Conservation (phyloP, 768 basidiomycete genomes). For the Collybiopsis confluens region DNA sequence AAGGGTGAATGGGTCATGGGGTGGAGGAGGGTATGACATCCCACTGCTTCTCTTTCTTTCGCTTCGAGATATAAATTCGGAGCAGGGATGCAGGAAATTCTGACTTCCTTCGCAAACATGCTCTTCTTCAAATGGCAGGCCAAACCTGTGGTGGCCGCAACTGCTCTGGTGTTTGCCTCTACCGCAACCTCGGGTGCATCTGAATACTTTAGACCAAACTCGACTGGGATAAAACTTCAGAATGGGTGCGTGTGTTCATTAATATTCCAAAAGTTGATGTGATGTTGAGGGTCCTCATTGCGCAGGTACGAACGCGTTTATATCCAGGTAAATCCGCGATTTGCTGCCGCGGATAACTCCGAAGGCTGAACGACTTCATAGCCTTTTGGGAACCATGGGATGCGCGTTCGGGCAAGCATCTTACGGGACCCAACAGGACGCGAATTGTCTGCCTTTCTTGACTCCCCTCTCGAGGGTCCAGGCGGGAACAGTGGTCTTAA, state of each 20-base stretch:
- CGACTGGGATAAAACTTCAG: conserved; percentile 29
- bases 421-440: conserved; percentile 29
- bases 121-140: conserved; percentile 6
- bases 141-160: neutral
- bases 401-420: conserved; percentile 31
- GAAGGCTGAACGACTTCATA: conserved; percentile 8
- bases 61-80: neutral
- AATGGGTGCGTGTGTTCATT: conserved; percentile 11
- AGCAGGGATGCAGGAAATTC: conserved; percentile 1
- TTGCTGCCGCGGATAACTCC: neutral
- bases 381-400: conserved; percentile 33
- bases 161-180: neutral
- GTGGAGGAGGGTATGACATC: too few relatives aligned
- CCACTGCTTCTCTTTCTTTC: neutral
- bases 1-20: too few relatives aligned
- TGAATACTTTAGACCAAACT: conserved; percentile 11
- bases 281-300: too few relatives aligned
- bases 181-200: neutral
- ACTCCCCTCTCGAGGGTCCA: conserved; percentile 32
- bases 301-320: conserved; percentile 28
- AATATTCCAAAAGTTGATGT: too few relatives aligned
- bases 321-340: conserved; percentile 22
- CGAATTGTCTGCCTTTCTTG: conserved; percentile 29
- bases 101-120: conserved; percentile 2
- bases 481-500: conserved; percentile 24